Conservation (phyloP, 805 yeast genomes). For the Metschnikowia peoriensis region DNA sequence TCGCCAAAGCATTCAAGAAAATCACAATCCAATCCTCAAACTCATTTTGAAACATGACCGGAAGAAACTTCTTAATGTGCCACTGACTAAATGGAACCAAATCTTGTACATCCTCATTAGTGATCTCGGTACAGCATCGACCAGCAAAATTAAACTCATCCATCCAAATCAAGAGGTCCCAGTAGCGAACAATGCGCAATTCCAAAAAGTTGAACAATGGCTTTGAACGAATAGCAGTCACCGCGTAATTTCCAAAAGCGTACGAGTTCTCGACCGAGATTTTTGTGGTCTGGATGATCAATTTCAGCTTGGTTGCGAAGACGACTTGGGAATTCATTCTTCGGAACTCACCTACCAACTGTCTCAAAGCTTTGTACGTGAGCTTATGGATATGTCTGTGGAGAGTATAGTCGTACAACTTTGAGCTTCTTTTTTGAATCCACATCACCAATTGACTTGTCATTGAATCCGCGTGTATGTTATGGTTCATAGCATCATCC, state of each 20-base stretch:
- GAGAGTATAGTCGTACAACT: slow-evolving; percentile 71
- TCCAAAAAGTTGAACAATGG: slow-evolving; percentile 84
- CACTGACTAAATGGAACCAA: slow-evolving; percentile 60
- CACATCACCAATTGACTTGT: slow-evolving; percentile 79
- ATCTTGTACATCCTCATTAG: slow-evolving; percentile 43
- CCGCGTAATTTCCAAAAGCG: slow-evolving; percentile 83
- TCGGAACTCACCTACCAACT: slow-evolving; percentile 74
- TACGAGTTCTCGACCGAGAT: slow-evolving; percentile 80
- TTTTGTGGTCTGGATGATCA: slow-evolving; percentile 73
- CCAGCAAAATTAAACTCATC: slow-evolving; percentile 89
- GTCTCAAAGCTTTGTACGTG: slow-evolving; percentile 77
- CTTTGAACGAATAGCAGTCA: slow-evolving; percentile 73
- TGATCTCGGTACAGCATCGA: slow-evolving; percentile 46
- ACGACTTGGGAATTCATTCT: slow-evolving; percentile 77
- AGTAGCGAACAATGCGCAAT: slow-evolving; percentile 66
- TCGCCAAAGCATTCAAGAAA: slow-evolving; percentile 67
- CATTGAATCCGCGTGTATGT: slow-evolving; percentile 75
- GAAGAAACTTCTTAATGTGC: slow-evolving; percentile 76
- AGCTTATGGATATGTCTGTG: slow-evolving; percentile 86
- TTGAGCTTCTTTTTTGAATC: slow-evolving; percentile 77
- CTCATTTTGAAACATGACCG: slow-evolving; percentile 72
- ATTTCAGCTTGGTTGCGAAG: slow-evolving; percentile 74
- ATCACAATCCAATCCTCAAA: slow-evolving; percentile 85
- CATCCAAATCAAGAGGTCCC: slow-evolving; percentile 97
- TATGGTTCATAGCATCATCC: slow-evolving; percentile 76